A percentile compares a stretch with the other conserved stretches of the same genome.
Conservation (phyloP, 2,329 filamentous ascomycete species). For the Cryphonectria carpinicola region DNA sequence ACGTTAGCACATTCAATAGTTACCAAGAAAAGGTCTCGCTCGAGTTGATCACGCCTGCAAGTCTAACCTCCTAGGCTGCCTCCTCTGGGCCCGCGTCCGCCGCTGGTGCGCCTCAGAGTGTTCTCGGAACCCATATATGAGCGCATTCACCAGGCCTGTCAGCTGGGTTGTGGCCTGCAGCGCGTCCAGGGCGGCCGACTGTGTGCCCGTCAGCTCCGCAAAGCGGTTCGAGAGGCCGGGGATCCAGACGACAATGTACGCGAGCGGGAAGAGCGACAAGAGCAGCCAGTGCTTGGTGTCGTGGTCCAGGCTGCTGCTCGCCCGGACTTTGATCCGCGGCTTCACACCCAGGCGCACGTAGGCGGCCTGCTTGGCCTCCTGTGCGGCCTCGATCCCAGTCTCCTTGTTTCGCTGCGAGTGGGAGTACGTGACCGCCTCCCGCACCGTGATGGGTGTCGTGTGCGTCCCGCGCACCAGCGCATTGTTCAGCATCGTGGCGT, state of each 20-base stretch:
- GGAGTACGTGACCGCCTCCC: slow-evolving; percentile 15
- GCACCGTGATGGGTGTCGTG: slow-evolving; percentile 19
- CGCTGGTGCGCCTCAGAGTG: slow-evolving; percentile 17
- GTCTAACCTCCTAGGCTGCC: background rate
- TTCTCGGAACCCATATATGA: slow-evolving; percentile 25
- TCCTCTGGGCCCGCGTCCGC: slow-evolving; percentile 3
- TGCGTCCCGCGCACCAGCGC: slow-evolving; percentile 24
- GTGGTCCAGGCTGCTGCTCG: slow-evolving; percentile 26
- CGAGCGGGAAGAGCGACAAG: slow-evolving; percentile 23
- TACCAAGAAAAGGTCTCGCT: background rate
- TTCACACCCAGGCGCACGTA: slow-evolving; percentile 22
- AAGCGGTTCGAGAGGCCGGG: slow-evolving; percentile 24
- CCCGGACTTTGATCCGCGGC: slow-evolving; percentile 16
- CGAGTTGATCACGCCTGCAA: slow-evolving; percentile 1
- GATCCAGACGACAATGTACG: slow-evolving; percentile 24
- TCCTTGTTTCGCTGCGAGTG: slow-evolving; percentile 20
- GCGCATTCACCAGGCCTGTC: slow-evolving; percentile 23
- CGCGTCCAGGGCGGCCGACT: slow-evolving; percentile 11
- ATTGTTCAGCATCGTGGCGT: slow-evolving; percentile 21
- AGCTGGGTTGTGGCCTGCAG: slow-evolving; percentile 28
- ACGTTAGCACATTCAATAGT: background rate
- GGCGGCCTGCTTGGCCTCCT: slow-evolving; percentile 22
- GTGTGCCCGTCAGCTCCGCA: slow-evolving; percentile 12
- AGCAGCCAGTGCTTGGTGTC: slow-evolving; percentile 26
- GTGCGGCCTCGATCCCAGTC: slow-evolving; percentile 23